Percentiles rank a stretch among this genome's conserved stretches.
phyloP scores from a whole-genome alignment of 306 rosid species.

The Potentilla sterilis region DNA sequence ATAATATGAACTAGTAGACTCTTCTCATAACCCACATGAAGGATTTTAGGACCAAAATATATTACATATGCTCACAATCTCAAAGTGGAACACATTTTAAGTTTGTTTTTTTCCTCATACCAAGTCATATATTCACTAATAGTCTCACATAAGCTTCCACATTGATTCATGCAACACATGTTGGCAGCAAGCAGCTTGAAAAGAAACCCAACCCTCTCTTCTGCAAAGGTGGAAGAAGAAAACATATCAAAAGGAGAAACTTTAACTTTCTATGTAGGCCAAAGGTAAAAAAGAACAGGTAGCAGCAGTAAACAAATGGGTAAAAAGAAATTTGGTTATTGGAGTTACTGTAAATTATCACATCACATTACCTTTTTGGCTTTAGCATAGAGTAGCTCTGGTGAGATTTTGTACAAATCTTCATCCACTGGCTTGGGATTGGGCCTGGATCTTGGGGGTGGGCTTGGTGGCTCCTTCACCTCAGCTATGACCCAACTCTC shows the following conservation, averaged over 20 bases:
- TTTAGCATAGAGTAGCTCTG: slow-evolving; percentile 53
- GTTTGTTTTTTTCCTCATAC: not conserved
- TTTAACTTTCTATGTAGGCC: not conserved
- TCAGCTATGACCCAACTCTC: slow-evolving; percentile 43
- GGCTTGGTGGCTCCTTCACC: slow-evolving; percentile 35
- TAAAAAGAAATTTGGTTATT: not conserved
- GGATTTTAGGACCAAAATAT: slow-evolving; percentile 14
- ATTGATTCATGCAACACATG: slow-evolving; percentile 62
- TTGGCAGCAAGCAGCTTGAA: slow-evolving; percentile 75
- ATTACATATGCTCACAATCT: slow-evolving; percentile 14
- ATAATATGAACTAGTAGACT: not conserved
- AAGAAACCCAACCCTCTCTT: slow-evolving; percentile 73
- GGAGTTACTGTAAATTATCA: not conserved
- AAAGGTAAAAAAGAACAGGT: not conserved
- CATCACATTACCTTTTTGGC: slow-evolving; percentile 56
- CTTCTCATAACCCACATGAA: slow-evolving; percentile 13
- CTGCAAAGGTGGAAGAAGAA: slow-evolving; percentile 39
- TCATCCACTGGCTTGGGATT: slow-evolving; percentile 74
- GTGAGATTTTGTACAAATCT: slow-evolving; percentile 80
- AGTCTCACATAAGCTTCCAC: not conserved
- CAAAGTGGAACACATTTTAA: not conserved
- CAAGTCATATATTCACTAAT: slow-evolving; percentile 17
- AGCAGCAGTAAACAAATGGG: slow-evolving; percentile 5
- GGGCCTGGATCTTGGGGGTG: slow-evolving; percentile 33
- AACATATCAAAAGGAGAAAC: not conserved